These are phyloP conservation scores for Curvularia eragrostidis DNA, from an alignment of 2,329 filamentous ascomycete genomes.

Conservation along the genomic window DNA sequence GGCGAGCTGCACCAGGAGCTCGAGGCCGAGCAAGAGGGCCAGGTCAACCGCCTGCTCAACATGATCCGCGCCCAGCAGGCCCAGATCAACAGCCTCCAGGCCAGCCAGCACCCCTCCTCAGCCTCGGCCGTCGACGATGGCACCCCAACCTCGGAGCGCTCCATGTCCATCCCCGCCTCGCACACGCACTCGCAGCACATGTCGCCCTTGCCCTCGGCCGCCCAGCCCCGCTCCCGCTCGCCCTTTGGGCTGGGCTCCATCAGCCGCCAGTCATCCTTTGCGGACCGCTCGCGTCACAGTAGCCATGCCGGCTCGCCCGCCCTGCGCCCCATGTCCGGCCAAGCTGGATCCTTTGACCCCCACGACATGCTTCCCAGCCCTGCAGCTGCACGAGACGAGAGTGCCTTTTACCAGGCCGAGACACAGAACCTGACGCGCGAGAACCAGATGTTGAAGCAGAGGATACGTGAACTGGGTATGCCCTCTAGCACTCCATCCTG, in stretches of 20 bases:
- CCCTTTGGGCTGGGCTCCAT: conserved; percentile 45
- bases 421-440: conserved; percentile 78
- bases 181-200: conserved; percentile 32
- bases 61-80: conserved; percentile 80
- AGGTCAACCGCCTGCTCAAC: conserved; percentile 78
- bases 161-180: conserved; percentile 51
- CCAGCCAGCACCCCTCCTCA: conserved; percentile 49
- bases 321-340: conserved; percentile 61
- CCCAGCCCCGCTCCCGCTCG: conserved; percentile 53
- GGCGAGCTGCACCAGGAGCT: conserved; percentile 81
- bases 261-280: conserved; percentile 55
- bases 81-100: conserved; percentile 67
- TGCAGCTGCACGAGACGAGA: conserved; percentile 66
- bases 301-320: conserved; percentile 54
- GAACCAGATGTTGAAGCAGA: conserved; percentile 80
- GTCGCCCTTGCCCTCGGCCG: conserved; percentile 54
- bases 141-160: conserved; percentile 57
- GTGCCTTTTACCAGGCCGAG: conserved; percentile 81
- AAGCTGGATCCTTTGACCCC: conserved; percentile 51
- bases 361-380: conserved; percentile 68
- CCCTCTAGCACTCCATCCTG: background rate
- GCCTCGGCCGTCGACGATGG: conserved; percentile 60
- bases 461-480: conserved; percentile 74
- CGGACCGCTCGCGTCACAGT: conserved; percentile 46
- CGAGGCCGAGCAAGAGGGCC: conserved; percentile 79